Evolutionary conservation across 208 protist genomes (phyloP).

Genomic region (Wallacemonas sp.): DNA sequence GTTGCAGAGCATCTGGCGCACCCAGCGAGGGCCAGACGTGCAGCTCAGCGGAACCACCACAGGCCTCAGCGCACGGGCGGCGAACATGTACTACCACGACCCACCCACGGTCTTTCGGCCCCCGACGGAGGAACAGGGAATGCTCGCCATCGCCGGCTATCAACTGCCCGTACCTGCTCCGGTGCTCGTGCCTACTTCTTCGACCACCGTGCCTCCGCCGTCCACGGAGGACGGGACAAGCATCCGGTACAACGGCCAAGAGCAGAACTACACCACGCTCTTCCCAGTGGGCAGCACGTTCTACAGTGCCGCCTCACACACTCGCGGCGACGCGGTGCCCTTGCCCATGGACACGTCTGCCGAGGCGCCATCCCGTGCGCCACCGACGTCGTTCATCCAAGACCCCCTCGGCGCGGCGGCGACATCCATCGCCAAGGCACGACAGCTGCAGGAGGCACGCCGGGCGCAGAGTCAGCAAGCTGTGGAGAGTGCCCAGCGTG

Average conservation of each 20-base stretch:
- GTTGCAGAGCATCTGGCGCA: constrained; percentile 2
- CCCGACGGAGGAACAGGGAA: constrained; percentile 27
- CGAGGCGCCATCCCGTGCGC: background rate
- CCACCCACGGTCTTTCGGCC: constrained; percentile 36
- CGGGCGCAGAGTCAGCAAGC: constrained; percentile 4
- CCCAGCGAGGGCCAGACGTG: background rate
- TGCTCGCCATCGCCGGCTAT: constrained; percentile 42
- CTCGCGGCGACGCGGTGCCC: background rate
- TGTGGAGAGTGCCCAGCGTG: background rate
- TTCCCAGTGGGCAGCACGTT: constrained; percentile 6
- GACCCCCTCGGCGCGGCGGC: background rate
- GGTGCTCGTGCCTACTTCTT: background rate
- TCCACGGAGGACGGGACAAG: background rate
- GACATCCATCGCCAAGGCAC: constrained; percentile 24
- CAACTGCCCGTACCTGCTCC: background rate
- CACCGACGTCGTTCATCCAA: background rate
- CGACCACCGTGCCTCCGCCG: background rate
- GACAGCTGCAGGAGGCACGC: constrained; percentile 14
- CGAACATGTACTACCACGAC: constrained; percentile 13
- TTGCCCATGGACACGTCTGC: background rate
- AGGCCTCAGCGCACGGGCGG: background rate
- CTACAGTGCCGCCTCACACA: background rate
- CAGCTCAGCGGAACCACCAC: background rate
- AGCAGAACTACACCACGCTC: background rate
- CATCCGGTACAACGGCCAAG: background rate